Evolutionary conservation across 805 yeast species (phyloP).

Genomic region (Candida sithepensis): DNA sequence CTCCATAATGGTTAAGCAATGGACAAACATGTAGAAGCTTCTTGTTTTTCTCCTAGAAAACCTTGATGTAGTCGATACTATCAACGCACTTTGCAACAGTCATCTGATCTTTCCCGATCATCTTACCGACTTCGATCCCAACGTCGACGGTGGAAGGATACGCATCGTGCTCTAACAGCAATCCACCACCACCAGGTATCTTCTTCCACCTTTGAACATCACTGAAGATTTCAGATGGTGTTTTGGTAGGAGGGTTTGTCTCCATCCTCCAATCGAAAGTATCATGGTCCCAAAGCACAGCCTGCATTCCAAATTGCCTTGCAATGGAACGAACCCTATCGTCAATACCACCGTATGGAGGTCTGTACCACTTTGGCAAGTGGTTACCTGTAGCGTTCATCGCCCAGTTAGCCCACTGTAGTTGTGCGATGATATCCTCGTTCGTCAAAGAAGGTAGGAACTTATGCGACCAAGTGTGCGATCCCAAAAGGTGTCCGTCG

Average conservation of each 20-base stretch:
- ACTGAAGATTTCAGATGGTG: slow-evolving; percentile 47
- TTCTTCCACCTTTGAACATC: slow-evolving; percentile 55
- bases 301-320: slow-evolving; percentile 80
- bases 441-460: slow-evolving; percentile 75
- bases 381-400: slow-evolving; percentile 91
- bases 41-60: too few species aligned
- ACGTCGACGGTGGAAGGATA: slow-evolving; percentile 61
- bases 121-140: slow-evolving; percentile 54
- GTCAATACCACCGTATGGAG: slow-evolving; percentile 95
- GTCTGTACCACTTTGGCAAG: slow-evolving; percentile 89
- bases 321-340: slow-evolving; percentile 77
- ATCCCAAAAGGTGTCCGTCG: slow-evolving; percentile 75
- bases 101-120: slow-evolving; percentile 59
- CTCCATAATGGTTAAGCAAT: too few species aligned
- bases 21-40: too few species aligned
- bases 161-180: slow-evolving; percentile 87
- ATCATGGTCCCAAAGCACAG: slow-evolving; percentile 89
- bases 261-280: slow-evolving; percentile 86
- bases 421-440: slow-evolving; percentile 81
- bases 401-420: slow-evolving; percentile 97
- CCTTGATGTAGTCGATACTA: slow-evolving; percentile 57
- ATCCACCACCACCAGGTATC: slow-evolving; percentile 43
- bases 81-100: slow-evolving; percentile 78
- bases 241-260: slow-evolving; percentile 39
- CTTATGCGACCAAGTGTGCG: slow-evolving; percentile 92